Evolutionary conservation across 768 basidiomycete species (phyloP), one percentile per base, ranked within the genome.

Genomic region (Daedaleopsis sinensis): DNA sequence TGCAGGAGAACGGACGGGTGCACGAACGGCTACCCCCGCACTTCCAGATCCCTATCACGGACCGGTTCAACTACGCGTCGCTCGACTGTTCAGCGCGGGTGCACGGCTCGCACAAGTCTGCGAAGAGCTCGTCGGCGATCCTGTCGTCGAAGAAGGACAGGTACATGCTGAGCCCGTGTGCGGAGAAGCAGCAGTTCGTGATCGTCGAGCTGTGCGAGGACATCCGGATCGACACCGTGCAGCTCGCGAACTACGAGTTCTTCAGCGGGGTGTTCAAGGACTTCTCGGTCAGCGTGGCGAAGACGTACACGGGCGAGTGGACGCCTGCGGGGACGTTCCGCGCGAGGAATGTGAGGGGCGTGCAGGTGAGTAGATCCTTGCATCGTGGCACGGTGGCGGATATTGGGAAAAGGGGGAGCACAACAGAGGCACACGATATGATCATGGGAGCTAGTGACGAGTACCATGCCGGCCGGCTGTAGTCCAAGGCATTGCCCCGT

Each of bases 191-290:
- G 6, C 88, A 91, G 66, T 98, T 88, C 74, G 90, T 98, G 37
- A 88, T 97, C 37, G 89, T 98, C 48, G 97, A 99, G 74, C 85
- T 98, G 16, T 99, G 97, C 77, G 96, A 98, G 65, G 97, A 98
- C 72, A 94, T 99, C 64, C 80, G 93, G 48, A 95, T 98, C 68
- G 96, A 98, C 72, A 96, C 94, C 0, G 88, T 98, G 48, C 95
- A 98, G 72, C 78, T 99, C 18, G 96, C 95, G 60, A 96, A 98
- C 71, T 97, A 93, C 71, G 96, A 99, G 77, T 98, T 98, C 78
- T 99, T 98, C 76, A 93, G 91, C 65, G 95, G 96, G 1, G 91
- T 97, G 15, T 96, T 98, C 79, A 91, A 91, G 74, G 93, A 96
- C 58, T 90, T 98, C 63, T 83, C 83, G 5, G 88, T 98, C 50